phyloP scores from a whole-genome alignment of 2,329 filamentous ascomycete genomes.

The Exserohilum rostratum region DNA sequence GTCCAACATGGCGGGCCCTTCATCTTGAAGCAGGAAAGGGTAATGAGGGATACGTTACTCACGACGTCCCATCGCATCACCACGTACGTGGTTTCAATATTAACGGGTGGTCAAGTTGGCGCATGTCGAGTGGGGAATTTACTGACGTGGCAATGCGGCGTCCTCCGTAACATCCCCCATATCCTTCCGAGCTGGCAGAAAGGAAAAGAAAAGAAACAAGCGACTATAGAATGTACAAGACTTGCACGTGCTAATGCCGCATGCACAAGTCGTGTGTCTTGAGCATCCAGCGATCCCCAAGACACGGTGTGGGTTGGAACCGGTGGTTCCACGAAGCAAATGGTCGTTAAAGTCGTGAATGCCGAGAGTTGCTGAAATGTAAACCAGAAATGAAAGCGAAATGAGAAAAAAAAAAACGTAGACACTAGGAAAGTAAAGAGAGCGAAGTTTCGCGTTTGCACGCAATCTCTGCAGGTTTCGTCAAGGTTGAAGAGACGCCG shows the following conservation, averaged over 20 bases:
- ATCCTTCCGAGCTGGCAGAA: slow-evolving; percentile 27
- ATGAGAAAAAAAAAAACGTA: slow-evolving; percentile 36
- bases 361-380: slow-evolving; percentile 38
- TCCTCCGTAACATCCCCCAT: slow-evolving; percentile 19
- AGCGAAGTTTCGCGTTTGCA: slow-evolving; percentile 15
- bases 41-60: slow-evolving; percentile 14
- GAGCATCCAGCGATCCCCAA: slow-evolving; percentile 36
- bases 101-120: slow-evolving; percentile 13
- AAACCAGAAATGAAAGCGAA: slow-evolving; percentile 33
- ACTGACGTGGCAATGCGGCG: slow-evolving; percentile 26
- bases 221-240: slow-evolving; percentile 45
- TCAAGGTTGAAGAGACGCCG: slow-evolving; percentile 56
- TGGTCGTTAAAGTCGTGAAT: slow-evolving; percentile 48
- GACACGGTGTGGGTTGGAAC: slow-evolving; percentile 32
- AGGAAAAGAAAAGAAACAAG: slow-evolving; percentile 36
- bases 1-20: slow-evolving; percentile 30
- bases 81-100: slow-evolving; percentile 18
- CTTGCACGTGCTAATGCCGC: slow-evolving; percentile 42
- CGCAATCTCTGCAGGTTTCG: slow-evolving; percentile 6
- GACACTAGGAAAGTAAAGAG: slow-evolving; percentile 39
- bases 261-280: slow-evolving; percentile 49
- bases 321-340: slow-evolving; percentile 31
- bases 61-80: slow-evolving; percentile 25
- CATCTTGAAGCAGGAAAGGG: slow-evolving; percentile 13
- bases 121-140: slow-evolving; percentile 15